Percentiles rank a stretch among this genome's conserved stretches.
These are phyloP conservation scores for Pinus taeda DNA, from an alignment of 75 land plant genomes.

Conservation along the genomic window DNA sequence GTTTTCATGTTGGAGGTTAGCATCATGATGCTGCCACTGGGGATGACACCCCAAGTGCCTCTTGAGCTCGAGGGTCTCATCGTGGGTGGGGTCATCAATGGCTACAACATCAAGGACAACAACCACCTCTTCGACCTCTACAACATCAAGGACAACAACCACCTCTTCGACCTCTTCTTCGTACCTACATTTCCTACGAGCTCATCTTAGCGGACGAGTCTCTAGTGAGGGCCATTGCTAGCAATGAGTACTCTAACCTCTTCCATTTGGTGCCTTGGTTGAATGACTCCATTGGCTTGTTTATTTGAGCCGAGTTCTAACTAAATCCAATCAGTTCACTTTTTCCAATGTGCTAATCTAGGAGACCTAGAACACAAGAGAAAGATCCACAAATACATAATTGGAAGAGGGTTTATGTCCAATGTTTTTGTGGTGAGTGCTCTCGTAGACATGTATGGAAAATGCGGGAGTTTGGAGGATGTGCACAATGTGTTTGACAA, in stretches of 20 bases:
- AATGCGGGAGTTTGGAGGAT: too few relatives aligned
- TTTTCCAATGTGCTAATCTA: too few relatives aligned
- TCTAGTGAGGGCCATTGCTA: slow-evolving; percentile 25
- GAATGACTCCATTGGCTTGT: slow-evolving; percentile 28
- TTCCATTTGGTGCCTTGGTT: slow-evolving; percentile 31
- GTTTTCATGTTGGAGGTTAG: slow-evolving; percentile 28
- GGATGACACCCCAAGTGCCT: slow-evolving; percentile 23
- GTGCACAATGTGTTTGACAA: too few relatives aligned
- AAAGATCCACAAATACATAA: too few relatives aligned
- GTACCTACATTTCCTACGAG: slow-evolving; percentile 20
- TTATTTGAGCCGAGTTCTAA: slow-evolving; percentile 21
- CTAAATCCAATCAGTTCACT: slow-evolving; percentile 6
- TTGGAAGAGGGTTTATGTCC: too few relatives aligned
- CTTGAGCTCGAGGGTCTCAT: slow-evolving; percentile 41
- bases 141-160: slow-evolving; percentile 29
- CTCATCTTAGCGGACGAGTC: slow-evolving; percentile 24
- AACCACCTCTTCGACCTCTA: slow-evolving; percentile 31
- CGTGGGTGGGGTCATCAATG: slow-evolving; percentile 32
- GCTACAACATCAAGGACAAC: slow-evolving; percentile 31
- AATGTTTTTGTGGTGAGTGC: too few relatives aligned
- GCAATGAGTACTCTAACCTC: slow-evolving; percentile 26
- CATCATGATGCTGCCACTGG: slow-evolving; percentile 9
- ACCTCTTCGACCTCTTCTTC: slow-evolving; percentile 25
- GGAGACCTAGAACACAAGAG: too few relatives aligned
- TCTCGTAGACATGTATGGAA: too few relatives aligned